phyloP scores from a whole-genome alignment of 2,329 filamentous ascomycete species.

The Aspergillus terreus region DNA sequence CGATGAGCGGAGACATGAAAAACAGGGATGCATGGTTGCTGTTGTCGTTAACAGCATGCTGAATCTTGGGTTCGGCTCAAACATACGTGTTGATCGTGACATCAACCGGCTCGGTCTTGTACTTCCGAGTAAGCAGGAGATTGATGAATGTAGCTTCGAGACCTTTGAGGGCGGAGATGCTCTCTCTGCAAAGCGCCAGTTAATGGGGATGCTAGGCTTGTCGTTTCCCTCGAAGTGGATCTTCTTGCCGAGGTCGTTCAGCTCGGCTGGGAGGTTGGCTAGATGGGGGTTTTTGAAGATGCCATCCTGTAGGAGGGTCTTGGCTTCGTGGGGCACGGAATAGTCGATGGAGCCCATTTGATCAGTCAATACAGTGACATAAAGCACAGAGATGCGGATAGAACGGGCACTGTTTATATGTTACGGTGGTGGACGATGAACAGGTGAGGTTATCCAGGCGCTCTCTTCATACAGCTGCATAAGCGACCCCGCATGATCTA shows the following conservation, averaged over 20 bases:
- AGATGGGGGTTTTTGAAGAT: slow-evolving; percentile 3
- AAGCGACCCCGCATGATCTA: too few species aligned
- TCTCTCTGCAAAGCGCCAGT: slow-evolving; percentile 11
- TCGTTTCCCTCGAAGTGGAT: slow-evolving; percentile 2
- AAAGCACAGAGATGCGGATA: too few species aligned
- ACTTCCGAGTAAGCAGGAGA: slow-evolving; percentile 1
- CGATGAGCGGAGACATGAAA: slow-evolving; percentile 2
- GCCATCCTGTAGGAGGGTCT: neutral
- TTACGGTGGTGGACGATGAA: too few species aligned
- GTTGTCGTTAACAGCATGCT: too few species aligned
- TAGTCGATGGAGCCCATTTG: neutral
- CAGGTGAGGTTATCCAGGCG: too few species aligned
- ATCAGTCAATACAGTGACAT: too few species aligned
- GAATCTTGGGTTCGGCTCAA: neutral
- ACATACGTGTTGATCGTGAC: slow-evolving; percentile 7
- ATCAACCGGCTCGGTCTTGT: slow-evolving; percentile 1
- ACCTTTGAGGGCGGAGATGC: slow-evolving; percentile 8
- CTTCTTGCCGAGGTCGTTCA: neutral
- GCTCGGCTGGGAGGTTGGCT: neutral
- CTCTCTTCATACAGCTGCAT: too few species aligned
- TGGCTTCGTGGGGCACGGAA: slow-evolving; percentile 1
- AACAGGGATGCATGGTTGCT: slow-evolving; percentile 10
- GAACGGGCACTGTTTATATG: too few species aligned
- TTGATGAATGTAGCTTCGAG: slow-evolving; percentile 5
- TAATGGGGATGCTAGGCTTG: slow-evolving; percentile 5